Evolutionary conservation across 1,139 yeast genomes (phyloP).

Genomic region (Citeromyces hawaiiensis): DNA sequence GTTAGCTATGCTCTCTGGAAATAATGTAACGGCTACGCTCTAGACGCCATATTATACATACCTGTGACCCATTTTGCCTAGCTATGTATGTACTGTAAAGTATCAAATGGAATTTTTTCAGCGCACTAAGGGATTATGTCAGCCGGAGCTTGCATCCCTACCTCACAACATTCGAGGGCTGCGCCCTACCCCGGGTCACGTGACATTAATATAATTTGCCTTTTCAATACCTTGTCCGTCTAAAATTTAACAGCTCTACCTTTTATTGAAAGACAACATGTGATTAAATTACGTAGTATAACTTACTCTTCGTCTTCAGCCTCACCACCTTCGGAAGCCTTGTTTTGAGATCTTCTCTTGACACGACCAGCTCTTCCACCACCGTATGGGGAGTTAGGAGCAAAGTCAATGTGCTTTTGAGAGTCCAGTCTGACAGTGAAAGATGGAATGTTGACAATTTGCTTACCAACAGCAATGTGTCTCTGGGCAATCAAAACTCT

Average conservation of each 20-base stretch:
- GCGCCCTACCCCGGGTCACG: neutral
- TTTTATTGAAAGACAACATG: neutral
- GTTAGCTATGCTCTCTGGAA: slow-evolving; percentile 2
- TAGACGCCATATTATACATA: slow-evolving; percentile 22
- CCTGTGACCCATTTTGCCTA: slow-evolving; percentile 70
- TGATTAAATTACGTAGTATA: neutral
- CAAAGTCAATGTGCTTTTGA: slow-evolving; percentile 99
- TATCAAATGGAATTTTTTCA: slow-evolving; percentile 4
- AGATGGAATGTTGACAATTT: slow-evolving; percentile 96
- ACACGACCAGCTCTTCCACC: slow-evolving; percentile 99
- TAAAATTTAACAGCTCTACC: neutral
- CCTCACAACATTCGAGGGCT: neutral
- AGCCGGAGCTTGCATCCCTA: neutral
- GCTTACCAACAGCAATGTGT: slow-evolving; percentile 99
- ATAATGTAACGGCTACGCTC: neutral
- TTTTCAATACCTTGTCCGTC: too few relatives aligned
- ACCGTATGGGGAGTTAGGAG: slow-evolving; percentile 98
- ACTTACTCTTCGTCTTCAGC: slow-evolving; percentile 40
- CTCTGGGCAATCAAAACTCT: slow-evolving; percentile 98
- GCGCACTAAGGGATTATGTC: neutral
- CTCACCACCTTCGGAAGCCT: slow-evolving; percentile 33
- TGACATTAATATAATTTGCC: too few relatives aligned
- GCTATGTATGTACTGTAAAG: slow-evolving; percentile 10
- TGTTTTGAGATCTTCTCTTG: slow-evolving; percentile 90
- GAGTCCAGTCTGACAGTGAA: slow-evolving; percentile 99